Percentiles rank a stretch among this genome's conserved stretches.
Evolutionary conservation across 129 eudicot genomes (phyloP).

Genomic region (Kitagawia praeruptora): DNA sequence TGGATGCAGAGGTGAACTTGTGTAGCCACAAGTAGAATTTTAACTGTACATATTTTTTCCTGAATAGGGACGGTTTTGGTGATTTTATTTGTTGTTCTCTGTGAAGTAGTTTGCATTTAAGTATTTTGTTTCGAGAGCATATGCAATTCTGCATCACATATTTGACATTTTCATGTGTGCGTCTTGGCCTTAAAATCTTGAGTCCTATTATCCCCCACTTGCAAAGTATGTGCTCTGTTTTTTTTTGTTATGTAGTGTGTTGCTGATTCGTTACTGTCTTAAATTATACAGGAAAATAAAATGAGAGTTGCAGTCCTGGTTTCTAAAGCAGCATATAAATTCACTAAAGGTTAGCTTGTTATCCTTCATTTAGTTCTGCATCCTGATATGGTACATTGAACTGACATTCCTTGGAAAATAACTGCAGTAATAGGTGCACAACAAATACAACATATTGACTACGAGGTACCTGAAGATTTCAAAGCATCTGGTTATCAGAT

Average conservation of each 20-base stretch:
- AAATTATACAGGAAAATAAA: conserved; percentile 32
- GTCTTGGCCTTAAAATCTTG: not conserved
- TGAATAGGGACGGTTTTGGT: not conserved
- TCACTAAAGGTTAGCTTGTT: conserved; percentile 34
- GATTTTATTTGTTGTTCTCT: not conserved
- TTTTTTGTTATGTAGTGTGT: not conserved
- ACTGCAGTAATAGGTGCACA: conserved; percentile 19
- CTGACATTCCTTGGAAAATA: not conserved
- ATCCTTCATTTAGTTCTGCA: not conserved
- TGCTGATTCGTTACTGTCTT: not conserved
- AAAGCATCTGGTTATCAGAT: conserved; percentile 45
- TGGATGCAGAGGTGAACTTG: not conserved
- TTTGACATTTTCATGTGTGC: not conserved
- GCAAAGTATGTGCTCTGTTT: not conserved
- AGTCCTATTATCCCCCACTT: not conserved
- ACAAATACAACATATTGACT: conserved; percentile 26
- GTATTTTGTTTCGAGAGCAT: not conserved
- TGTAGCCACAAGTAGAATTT: not conserved
- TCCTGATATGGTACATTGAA: not conserved
- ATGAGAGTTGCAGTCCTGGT: conserved; percentile 51
- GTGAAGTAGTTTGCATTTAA: not conserved
- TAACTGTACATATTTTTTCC: not conserved
- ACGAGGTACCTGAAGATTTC: conserved; percentile 40
- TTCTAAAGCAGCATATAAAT: conserved; percentile 53
- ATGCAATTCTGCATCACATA: not conserved